Conservation (phyloP, 805 yeast species). For the Ogataea henricii region DNA sequence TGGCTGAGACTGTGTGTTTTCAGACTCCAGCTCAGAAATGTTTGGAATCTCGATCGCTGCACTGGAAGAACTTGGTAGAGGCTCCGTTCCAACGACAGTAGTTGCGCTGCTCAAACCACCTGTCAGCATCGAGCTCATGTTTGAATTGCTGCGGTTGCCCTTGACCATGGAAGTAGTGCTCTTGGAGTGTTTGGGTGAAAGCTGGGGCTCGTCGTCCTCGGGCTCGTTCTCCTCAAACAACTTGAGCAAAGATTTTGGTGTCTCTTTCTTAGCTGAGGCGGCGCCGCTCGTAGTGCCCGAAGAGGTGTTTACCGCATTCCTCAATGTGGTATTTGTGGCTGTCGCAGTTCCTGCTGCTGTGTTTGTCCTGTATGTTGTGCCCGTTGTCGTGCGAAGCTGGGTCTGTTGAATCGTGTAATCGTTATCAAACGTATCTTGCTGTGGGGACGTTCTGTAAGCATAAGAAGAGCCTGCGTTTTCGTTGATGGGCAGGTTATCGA, state of each 20-base stretch:
- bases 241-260: conserved; percentile 73
- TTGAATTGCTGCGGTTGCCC: conserved; percentile 9
- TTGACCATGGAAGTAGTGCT: not conserved
- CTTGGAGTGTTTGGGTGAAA: conserved; percentile 2
- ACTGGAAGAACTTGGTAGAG: conserved; percentile 43
- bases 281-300: conserved; percentile 10
- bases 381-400: conserved; percentile 18
- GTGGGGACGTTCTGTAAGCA: conserved; percentile 6
- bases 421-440: conserved; percentile 14
- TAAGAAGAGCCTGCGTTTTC: conserved; percentile 2
- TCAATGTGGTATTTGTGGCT: conserved; percentile 21
- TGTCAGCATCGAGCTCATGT: conserved; percentile 12
- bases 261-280: conserved; percentile 41
- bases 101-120: not conserved
- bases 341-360: conserved; percentile 23
- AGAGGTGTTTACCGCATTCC: conserved; percentile 18
- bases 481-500: conserved; percentile 21
- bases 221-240: conserved; percentile 60
- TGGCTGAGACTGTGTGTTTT: conserved; percentile 2
- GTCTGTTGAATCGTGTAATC: conserved; percentile 22
- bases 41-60: conserved; percentile 31
- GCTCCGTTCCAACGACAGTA: not conserved
- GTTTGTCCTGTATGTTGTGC: conserved; percentile 24
- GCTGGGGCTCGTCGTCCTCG: conserved; percentile 18
- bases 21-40: conserved; percentile 45